Percentiles rank a stretch among this genome's conserved stretches.
Conservation (phyloP, 129 eudicot species). For the Artemisia annua region DNA sequence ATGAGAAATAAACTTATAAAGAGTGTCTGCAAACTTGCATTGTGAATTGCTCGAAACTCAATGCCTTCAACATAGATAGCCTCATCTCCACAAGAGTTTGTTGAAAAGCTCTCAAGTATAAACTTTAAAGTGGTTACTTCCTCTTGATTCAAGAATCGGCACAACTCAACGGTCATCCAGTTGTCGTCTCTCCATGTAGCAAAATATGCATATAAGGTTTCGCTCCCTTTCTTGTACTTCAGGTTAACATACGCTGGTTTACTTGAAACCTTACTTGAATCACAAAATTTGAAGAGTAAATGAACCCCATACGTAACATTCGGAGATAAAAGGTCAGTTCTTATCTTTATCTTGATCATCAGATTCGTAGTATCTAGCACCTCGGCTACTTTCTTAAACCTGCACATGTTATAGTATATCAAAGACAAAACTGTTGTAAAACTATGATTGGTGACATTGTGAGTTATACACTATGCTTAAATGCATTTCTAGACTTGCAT, state of each 20-base stretch:
- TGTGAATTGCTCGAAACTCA: not conserved
- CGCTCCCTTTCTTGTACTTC: not conserved
- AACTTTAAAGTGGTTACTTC: not conserved
- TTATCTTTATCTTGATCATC: not conserved
- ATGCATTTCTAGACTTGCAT: no score
- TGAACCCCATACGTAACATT: not conserved
- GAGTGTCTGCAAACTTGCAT: not conserved
- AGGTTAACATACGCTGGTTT: not conserved
- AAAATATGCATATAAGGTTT: not conserved
- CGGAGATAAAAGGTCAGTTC: not conserved
- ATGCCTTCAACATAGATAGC: constrained; percentile 12
- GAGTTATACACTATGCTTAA: no score
- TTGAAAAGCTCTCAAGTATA: not conserved
- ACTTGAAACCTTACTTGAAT: constrained; percentile 4
- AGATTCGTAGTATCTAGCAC: not conserved
- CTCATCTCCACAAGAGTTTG: not conserved
- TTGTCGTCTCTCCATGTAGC: not conserved
- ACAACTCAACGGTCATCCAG: not conserved
- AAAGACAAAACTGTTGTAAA: not conserved
- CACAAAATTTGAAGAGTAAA: constrained; percentile 15
- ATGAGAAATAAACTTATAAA: no score
- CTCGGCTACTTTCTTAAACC: not conserved
- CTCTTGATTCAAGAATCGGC: not conserved
- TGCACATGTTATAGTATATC: not conserved
- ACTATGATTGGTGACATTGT: no score